These are phyloP conservation scores for Sporothrix dimorphospora DNA, from an alignment of 2,329 filamentous ascomycete genomes.

Conservation along the genomic window DNA sequence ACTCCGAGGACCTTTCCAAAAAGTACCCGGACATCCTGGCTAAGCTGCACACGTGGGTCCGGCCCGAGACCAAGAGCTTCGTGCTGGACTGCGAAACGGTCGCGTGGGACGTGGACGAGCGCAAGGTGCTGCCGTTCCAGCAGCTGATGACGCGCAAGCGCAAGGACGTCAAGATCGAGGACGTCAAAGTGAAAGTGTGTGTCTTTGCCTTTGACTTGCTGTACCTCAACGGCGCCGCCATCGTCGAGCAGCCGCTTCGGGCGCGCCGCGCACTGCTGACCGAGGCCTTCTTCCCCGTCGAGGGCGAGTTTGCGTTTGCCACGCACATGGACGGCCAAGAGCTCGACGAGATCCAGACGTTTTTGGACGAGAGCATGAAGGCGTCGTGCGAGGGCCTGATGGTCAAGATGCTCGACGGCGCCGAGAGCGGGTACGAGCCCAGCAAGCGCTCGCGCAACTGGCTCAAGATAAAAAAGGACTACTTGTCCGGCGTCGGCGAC, in stretches of 20 bases:
- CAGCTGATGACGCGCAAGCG: constrained; percentile 97
- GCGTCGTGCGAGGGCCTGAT: constrained; percentile 96
- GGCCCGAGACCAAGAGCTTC: constrained; percentile 86
- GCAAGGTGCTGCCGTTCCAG: constrained; percentile 96
- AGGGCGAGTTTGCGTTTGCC: constrained; percentile 91
- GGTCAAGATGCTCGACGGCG: constrained; percentile 98
- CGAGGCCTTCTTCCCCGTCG: constrained; percentile 71
- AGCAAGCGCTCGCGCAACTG: constrained; percentile 96
- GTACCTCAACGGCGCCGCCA: constrained; percentile 86
- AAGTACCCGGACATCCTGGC: constrained; percentile 96
- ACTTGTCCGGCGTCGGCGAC: constrained; percentile 89
- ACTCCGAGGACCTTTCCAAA: constrained; percentile 94
- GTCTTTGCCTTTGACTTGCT: constrained; percentile 96
- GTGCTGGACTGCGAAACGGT: constrained; percentile 99
- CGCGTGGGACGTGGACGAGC: constrained; percentile 91
- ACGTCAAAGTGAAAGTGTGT: constrained; percentile 95
- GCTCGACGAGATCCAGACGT: constrained; percentile 87
- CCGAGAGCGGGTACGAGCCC: constrained; percentile 92
- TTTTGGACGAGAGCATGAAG: constrained; percentile 93
- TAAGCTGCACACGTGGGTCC: constrained; percentile 88
- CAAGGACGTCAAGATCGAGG: constrained; percentile 94
- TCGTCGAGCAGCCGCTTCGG: constrained; percentile 84
- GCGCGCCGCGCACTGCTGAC: constrained; percentile 79
- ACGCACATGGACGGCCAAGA: constrained; percentile 85
- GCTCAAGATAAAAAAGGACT: constrained; percentile 99